Base-by-base conservation (phyloP, 228 moss, liverwort and hornwort species). In the Sphagnum fallax region DNA sequence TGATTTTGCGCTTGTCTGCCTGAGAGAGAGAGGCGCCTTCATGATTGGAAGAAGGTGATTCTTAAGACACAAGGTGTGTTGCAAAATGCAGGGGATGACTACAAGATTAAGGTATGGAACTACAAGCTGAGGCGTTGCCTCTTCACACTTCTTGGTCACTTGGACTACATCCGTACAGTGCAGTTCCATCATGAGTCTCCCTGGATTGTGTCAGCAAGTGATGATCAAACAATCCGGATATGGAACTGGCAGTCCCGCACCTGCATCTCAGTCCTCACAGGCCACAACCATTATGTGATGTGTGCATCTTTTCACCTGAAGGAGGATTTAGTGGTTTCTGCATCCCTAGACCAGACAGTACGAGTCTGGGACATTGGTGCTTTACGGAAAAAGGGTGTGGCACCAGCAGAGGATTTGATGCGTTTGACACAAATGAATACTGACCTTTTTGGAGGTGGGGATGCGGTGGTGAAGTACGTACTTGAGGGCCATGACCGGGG, bases 181-280 rank as follows among this genome's bases (percentile, higher is more conserved):
- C 97, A 98, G 82, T 98, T 98, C 69, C 97, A 98, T 52, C 97
- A 98, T 65, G 97, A 98, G 68, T 93, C 83, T 75, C 97, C 97
- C 5, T 98, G 97, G 97, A 93, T 98, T 77, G 97, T 98, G 6
- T 93, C 91, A 69, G 97, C 97, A 18, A 98, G 97, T 73, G 97
- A 98, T 66, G 97, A 98, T 70, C 97, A 98, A 71, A 98, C 97
- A 72, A 98, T 98, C 70, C 91, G 97, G 75, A 91, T 98, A 75
- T 98, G 97, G 97, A 98, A 98, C 76, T 98, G 97, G 97, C 97
- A 98, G 85, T 98, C 97, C 16, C 91, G 97, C 32, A 98, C 97
- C 11, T 98, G 97, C 75, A 93, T 98, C 67, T 98, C 97, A 47
- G 97, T 98, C 48, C 91, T 98, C 70, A 98, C 97, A 4, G 97